These are phyloP conservation scores for Quillaja saponaria DNA, from an alignment of 306 rosid species.

Conservation along the genomic window DNA sequence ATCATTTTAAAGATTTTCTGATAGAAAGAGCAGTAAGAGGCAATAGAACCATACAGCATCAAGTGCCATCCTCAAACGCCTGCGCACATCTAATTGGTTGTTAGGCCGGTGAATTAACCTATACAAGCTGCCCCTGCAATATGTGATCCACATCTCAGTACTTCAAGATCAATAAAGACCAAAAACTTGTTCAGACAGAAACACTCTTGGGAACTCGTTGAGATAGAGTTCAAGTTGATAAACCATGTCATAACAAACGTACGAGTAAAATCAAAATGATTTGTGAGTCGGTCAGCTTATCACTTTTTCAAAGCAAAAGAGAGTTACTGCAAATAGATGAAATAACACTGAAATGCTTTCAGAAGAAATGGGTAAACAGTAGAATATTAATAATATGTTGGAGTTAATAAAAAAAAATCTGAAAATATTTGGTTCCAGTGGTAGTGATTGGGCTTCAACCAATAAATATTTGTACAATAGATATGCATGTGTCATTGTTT, in stretches of 20 bases:
- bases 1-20: constrained; percentile 14
- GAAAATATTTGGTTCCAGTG: too few species aligned
- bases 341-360: too few species aligned
- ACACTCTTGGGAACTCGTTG: background rate
- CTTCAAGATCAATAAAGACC: constrained; percentile 26
- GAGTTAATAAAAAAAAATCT: too few species aligned
- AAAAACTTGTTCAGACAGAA: constrained; percentile 12
- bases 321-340: background rate
- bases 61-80: constrained; percentile 89
- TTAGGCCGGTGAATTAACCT: constrained; percentile 88
- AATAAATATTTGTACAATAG: too few species aligned
- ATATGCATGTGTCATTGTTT: too few species aligned
- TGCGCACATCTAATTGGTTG: constrained; percentile 82
- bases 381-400: too few species aligned
- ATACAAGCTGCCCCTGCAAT: constrained; percentile 94
- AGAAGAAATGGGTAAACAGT: too few species aligned
- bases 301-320: background rate
- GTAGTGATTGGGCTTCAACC: too few species aligned
- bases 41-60: constrained; percentile 70
- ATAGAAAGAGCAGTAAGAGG: constrained; percentile 25
- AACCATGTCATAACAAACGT: background rate
- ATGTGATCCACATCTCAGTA: constrained; percentile 38
- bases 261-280: background rate
- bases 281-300: background rate
- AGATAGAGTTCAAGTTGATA: constrained; percentile 1